A percentile compares a stretch with the other conserved stretches of the same genome.
Conservation (phyloP, 2,329 filamentous ascomycete species). For the Pyrenochaeta sp. region DNA sequence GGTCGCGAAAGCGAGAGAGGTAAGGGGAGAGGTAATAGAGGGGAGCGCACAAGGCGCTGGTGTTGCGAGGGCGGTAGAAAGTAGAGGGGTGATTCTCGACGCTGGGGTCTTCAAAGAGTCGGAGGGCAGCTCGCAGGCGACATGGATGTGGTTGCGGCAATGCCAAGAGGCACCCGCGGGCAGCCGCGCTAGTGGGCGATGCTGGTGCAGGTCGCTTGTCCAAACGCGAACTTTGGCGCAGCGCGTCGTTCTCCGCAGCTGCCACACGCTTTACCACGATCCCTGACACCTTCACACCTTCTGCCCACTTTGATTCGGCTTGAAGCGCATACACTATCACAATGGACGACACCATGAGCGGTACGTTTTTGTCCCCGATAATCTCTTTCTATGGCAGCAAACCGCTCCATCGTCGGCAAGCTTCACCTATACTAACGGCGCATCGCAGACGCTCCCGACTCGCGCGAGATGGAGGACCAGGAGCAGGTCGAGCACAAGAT, state of each 20-base stretch:
- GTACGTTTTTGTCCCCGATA: slow-evolving; percentile 25
- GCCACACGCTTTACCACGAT: background rate
- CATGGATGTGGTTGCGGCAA: slow-evolving; percentile 27
- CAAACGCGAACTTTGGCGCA: slow-evolving; percentile 26
- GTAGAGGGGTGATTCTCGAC: slow-evolving; percentile 45
- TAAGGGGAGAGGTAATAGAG: slow-evolving; percentile 10
- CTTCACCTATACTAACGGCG: slow-evolving; percentile 7
- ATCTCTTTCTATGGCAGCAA: background rate
- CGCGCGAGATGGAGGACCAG: slow-evolving; percentile 69
- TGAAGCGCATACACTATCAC: background rate
- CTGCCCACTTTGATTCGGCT: background rate
- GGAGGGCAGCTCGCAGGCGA: slow-evolving; percentile 18
- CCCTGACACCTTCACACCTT: background rate
- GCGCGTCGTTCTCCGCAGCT: slow-evolving; percentile 19
- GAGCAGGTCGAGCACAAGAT: slow-evolving; percentile 81
- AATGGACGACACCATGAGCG: slow-evolving; percentile 52
- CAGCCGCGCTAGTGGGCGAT: slow-evolving; percentile 11
- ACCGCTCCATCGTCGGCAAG: background rate
- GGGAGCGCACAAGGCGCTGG: slow-evolving; percentile 33
- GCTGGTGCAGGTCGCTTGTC: slow-evolving; percentile 12
- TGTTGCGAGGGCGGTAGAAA: slow-evolving; percentile 17
- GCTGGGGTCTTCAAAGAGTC: slow-evolving; percentile 52
- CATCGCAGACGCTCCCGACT: slow-evolving; percentile 51
- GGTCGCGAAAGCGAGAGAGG: background rate
- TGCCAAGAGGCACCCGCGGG: slow-evolving; percentile 22